phyloP scores from a whole-genome alignment of 2,329 filamentous ascomycete genomes.

The Claviceps pusilla region DNA sequence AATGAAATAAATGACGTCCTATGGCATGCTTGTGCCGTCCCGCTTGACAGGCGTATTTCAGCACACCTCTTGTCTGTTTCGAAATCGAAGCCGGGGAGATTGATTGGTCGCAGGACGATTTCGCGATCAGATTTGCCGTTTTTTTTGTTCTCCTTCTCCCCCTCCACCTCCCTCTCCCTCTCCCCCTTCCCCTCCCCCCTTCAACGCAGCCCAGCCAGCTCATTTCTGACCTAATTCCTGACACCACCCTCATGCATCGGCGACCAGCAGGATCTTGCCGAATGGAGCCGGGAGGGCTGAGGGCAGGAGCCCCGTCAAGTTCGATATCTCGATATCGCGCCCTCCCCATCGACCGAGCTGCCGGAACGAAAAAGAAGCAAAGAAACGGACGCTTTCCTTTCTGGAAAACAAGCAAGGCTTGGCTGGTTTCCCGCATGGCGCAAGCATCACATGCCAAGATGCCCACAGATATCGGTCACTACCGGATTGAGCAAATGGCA shows the following conservation, averaged over 20 bases:
- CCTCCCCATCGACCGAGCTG: background rate
- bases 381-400: background rate
- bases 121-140: background rate
- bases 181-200: no score
- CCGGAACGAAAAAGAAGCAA: background rate
- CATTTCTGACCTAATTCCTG: background rate
- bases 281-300: background rate
- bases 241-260: background rate
- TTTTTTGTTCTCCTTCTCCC: background rate
- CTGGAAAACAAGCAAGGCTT: background rate
- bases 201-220: background rate
- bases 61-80: background rate
- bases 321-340: background rate
- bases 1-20: no score
- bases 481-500: background rate
- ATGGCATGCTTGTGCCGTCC: no score
- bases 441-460: background rate
- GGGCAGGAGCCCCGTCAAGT: background rate
- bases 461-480: background rate
- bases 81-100: background rate
- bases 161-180: no score
- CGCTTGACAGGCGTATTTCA: background rate
- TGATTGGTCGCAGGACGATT: background rate
- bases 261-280: background rate
- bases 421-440: background rate